Evolutionary conservation across 2,329 filamentous ascomycete genomes (phyloP).

Genomic region (Trichothecium sympodiale): DNA sequence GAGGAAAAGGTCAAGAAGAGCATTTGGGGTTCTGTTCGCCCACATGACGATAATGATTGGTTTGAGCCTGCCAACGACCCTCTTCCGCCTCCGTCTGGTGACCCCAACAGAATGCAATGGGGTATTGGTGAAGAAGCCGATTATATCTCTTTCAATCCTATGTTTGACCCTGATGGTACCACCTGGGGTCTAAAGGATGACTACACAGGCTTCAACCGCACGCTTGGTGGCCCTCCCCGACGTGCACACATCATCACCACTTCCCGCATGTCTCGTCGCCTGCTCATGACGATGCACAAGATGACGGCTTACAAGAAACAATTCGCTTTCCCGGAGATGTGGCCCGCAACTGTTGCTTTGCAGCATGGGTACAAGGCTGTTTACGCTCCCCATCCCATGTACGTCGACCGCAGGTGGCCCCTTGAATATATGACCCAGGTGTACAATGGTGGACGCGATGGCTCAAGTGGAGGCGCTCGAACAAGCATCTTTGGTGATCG

Average conservation of each 20-base stretch:
- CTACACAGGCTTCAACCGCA: slow-evolving; percentile 69
- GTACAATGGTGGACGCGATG: slow-evolving; percentile 71
- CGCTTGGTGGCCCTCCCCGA: slow-evolving; percentile 51
- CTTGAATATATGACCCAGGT: slow-evolving; percentile 63
- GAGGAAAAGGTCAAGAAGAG: slow-evolving; percentile 41
- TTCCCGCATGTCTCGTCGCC: slow-evolving; percentile 67
- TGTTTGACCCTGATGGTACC: slow-evolving; percentile 82
- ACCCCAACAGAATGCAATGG: slow-evolving; percentile 76
- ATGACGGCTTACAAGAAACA: slow-evolving; percentile 79
- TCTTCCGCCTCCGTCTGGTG: slow-evolving; percentile 55
- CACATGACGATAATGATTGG: slow-evolving; percentile 55
- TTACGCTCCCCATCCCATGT: slow-evolving; percentile 81
- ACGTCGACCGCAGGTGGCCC: slow-evolving; percentile 80
- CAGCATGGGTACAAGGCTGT: slow-evolving; percentile 92
- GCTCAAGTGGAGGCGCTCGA: slow-evolving; percentile 60
- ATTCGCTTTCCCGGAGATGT: slow-evolving; percentile 94
- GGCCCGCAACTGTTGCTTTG: slow-evolving; percentile 75
- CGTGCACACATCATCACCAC: slow-evolving; percentile 84
- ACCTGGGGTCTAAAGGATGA: slow-evolving; percentile 75
- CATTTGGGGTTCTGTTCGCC: slow-evolving; percentile 77
- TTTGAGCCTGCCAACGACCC: slow-evolving; percentile 66
- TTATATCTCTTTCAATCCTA: slow-evolving; percentile 80
- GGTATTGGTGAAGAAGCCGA: slow-evolving; percentile 86
- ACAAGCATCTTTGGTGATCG: slow-evolving; percentile 70
- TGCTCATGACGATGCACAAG: slow-evolving; percentile 79